These are phyloP conservation scores for Raphanus sativus DNA, from an alignment of 345 rosid species.

Conservation along the genomic window DNA sequence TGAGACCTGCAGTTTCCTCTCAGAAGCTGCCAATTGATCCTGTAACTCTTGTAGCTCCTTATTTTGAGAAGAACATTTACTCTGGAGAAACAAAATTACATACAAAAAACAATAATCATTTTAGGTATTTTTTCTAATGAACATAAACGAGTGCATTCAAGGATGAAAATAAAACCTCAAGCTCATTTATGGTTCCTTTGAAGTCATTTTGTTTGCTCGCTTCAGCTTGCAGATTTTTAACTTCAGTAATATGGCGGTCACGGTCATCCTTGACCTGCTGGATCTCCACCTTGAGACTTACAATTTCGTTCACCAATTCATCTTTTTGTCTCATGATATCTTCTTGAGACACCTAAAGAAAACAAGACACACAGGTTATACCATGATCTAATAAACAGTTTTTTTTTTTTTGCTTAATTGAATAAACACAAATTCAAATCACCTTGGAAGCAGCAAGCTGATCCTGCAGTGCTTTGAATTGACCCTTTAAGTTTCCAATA, in stretches of 20 bases:
- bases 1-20: conserved; percentile 68
- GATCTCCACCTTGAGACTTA: conserved; percentile 63
- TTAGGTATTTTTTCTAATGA: not conserved
- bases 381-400: not conserved
- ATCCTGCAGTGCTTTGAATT: conserved; percentile 68
- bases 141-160: conserved; percentile 3
- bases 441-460: conserved; percentile 75
- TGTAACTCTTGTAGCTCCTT: conserved; percentile 68
- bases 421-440: conserved; percentile 40
- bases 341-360: conserved; percentile 69
- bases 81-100: conserved; percentile 45
- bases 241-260: conserved; percentile 53
- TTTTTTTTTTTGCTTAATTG: conserved; percentile 17
- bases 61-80: conserved; percentile 59
- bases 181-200: conserved; percentile 61
- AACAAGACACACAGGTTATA: conserved; percentile 16
- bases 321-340: conserved; percentile 74
- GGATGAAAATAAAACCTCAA: conserved; percentile 57
- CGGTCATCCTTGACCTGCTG: conserved; percentile 71
- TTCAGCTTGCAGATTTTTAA: conserved; percentile 53
- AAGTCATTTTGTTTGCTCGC: conserved; percentile 64
- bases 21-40: conserved; percentile 63
- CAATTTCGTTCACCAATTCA: conserved; percentile 64
- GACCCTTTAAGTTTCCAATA: conserved; percentile 74
- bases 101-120: not conserved